Conservation (phyloP, 2,329 filamentous ascomycete genomes). For the Arthroderma sp. region DNA sequence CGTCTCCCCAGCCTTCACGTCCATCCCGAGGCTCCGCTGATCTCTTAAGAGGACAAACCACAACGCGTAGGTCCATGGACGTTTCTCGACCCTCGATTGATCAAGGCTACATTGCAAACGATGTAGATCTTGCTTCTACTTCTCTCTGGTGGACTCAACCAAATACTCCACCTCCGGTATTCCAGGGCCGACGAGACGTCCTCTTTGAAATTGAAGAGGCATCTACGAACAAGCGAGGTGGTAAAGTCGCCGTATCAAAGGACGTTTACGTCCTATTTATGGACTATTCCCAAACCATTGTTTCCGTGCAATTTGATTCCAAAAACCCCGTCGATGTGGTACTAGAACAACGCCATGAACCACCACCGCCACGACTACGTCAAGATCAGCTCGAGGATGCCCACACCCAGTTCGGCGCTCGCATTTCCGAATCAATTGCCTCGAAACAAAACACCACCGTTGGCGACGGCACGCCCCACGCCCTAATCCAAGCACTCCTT, state of each 20-base stretch:
- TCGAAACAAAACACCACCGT: slow-evolving; percentile 68
- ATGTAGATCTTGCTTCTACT: slow-evolving; percentile 63
- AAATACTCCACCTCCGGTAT: slow-evolving; percentile 63
- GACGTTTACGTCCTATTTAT: slow-evolving; percentile 81
- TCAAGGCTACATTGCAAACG: slow-evolving; percentile 73
- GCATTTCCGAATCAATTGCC: slow-evolving; percentile 58
- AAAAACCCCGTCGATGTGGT: slow-evolving; percentile 59
- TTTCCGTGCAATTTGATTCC: slow-evolving; percentile 68
- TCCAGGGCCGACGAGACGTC: slow-evolving; percentile 74
- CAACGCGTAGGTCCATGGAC: slow-evolving; percentile 58
- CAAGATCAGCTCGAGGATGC: slow-evolving; percentile 89
- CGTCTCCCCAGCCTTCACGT: slow-evolving; percentile 28
- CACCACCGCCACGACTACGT: slow-evolving; percentile 65
- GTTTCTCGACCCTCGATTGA: slow-evolving; percentile 60
- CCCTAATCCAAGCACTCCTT: slow-evolving; percentile 67
- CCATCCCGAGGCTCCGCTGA: slow-evolving; percentile 51
- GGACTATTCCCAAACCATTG: slow-evolving; percentile 89
- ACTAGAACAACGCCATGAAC: slow-evolving; percentile 76
- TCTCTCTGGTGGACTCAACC: slow-evolving; percentile 81
- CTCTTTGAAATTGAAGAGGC: slow-evolving; percentile 72
- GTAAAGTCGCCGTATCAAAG: slow-evolving; percentile 61
- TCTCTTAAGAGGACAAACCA: slow-evolving; percentile 41
- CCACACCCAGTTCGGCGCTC: slow-evolving; percentile 68
- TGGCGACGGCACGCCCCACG: slow-evolving; percentile 69
- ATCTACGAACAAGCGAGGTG: slow-evolving; percentile 54